These are phyloP conservation scores for Apiotrichum brassicae DNA, from an alignment of 1,284 basidiomycete species.

Conservation along the genomic window DNA sequence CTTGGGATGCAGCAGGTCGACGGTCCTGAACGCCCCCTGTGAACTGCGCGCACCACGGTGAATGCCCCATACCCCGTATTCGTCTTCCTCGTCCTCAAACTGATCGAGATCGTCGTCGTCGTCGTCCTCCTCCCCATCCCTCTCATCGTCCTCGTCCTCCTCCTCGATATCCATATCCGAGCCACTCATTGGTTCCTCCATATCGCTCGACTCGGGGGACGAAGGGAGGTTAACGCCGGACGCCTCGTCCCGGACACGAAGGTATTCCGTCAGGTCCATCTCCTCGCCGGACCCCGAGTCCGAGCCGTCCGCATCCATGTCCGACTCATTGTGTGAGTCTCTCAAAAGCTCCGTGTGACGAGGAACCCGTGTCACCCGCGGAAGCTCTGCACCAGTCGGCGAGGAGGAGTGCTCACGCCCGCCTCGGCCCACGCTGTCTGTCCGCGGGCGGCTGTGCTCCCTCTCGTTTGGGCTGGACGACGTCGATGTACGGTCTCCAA, in stretches of 20 bases:
- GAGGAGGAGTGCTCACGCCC: too few species aligned
- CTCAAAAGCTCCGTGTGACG: too few species aligned
- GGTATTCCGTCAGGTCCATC: constrained; percentile 1
- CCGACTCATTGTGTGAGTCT: too few species aligned
- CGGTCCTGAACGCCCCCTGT: constrained; percentile 24
- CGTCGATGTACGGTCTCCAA: constrained; percentile 3
- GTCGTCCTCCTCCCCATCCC: constrained; percentile 1
- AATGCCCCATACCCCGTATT: background rate
- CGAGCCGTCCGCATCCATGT: background rate
- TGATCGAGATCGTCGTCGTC: constrained; percentile 13
- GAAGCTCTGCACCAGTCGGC: too few species aligned
- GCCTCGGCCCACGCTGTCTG: background rate
- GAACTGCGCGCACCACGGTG: constrained; percentile 11
- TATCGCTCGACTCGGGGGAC: background rate
- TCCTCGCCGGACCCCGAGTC: background rate
- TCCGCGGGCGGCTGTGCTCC: background rate
- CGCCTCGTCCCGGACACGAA: background rate
- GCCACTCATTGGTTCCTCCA: constrained; percentile 24
- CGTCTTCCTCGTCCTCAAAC: constrained; percentile 8
- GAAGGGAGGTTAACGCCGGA: background rate
- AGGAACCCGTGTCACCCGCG: too few species aligned
- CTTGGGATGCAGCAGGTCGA: constrained; percentile 65
- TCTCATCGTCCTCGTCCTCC: constrained; percentile 19
- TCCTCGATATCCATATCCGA: constrained; percentile 19
- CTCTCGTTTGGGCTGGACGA: background rate